Evolutionary conservation across 139 green algal species (phyloP).

Genomic region (Bryopsis sp.): DNA sequence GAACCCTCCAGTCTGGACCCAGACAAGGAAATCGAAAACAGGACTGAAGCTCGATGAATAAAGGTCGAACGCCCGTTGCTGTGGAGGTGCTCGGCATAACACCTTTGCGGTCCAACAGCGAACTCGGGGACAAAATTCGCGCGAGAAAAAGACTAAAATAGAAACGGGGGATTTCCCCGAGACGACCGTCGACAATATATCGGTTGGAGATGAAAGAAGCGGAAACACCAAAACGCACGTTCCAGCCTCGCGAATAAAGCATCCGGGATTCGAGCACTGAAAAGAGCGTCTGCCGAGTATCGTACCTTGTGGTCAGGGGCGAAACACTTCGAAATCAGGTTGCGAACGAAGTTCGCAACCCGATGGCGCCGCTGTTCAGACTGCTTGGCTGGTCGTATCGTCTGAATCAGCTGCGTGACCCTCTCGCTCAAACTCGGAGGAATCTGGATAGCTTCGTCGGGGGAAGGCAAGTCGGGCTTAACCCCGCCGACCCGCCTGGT

Average conservation of each 20-base stretch:
- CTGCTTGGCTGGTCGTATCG: slow-evolving; percentile 21
- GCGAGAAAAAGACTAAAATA: slow-evolving; percentile 1
- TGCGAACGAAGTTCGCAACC: slow-evolving; percentile 32
- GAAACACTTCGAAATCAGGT: slow-evolving; percentile 36
- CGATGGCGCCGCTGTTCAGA: slow-evolving; percentile 25
- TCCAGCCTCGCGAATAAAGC: too few relatives aligned
- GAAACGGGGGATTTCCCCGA: slow-evolving; percentile 1
- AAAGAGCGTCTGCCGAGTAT: background rate
- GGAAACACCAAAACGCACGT: too few relatives aligned
- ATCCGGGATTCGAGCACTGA: too few relatives aligned
- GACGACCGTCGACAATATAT: background rate
- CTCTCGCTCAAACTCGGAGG: slow-evolving; percentile 14
- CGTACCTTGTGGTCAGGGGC: slow-evolving; percentile 25
- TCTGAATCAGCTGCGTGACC: slow-evolving; percentile 26
- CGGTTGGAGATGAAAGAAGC: too few relatives aligned
- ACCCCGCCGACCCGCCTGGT: background rate
- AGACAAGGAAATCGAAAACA: too few relatives aligned
- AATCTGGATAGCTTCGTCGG: background rate
- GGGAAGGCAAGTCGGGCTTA: background rate
- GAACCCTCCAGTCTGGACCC: too few relatives aligned
- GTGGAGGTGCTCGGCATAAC: too few relatives aligned
- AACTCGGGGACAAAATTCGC: background rate
- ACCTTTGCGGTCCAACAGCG: too few relatives aligned
- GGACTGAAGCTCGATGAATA: too few relatives aligned
- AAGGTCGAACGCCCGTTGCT: too few relatives aligned